Evolutionary conservation across 2,329 filamentous ascomycete genomes (phyloP).

Genomic region (Paramyrothecium sp.): DNA sequence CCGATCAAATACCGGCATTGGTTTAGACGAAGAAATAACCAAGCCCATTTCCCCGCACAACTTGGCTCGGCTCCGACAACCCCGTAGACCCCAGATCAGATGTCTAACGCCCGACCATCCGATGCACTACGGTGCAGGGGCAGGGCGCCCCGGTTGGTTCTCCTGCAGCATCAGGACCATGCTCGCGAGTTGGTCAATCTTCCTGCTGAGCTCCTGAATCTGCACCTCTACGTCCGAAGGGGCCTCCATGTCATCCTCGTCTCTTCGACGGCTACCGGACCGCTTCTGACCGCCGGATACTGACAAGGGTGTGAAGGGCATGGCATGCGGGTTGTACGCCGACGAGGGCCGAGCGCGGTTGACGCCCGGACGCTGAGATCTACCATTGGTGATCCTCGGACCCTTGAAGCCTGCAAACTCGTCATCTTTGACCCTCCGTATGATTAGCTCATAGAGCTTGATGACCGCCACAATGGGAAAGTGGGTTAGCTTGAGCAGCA

Average conservation of each 20-base stretch:
- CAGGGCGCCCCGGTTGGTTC: slow-evolving; percentile 18
- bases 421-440: slow-evolving; percentile 34
- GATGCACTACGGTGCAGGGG: neutral
- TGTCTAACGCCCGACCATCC: neutral
- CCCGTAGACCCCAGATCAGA: neutral
- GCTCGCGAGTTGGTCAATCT: slow-evolving; percentile 58
- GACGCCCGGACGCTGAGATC: slow-evolving; percentile 16
- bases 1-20: neutral
- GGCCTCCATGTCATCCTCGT: slow-evolving; percentile 36
- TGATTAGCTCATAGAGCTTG: slow-evolving; percentile 61
- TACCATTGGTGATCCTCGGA: slow-evolving; percentile 28
- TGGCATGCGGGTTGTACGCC: slow-evolving; percentile 7
- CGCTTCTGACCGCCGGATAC: slow-evolving; percentile 8
- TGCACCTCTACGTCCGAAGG: slow-evolving; percentile 46
- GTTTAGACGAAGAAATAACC: too few relatives aligned
- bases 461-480: slow-evolving; percentile 70
- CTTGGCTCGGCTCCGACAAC: neutral
- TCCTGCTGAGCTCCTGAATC: slow-evolving; percentile 52
- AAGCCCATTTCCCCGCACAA: neutral
- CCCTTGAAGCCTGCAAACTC: slow-evolving; percentile 50
- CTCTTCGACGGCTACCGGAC: slow-evolving; percentile 7
- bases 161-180: slow-evolving; percentile 50
- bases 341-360: slow-evolving; percentile 11
- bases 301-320: slow-evolving; percentile 12
- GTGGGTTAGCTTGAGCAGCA: slow-evolving; percentile 62